A percentile compares a stretch with the other conserved stretches of the same genome.
phyloP scores from a whole-genome alignment of 2,329 filamentous ascomycete species.

The Berkeleyomyces rouxiae region DNA sequence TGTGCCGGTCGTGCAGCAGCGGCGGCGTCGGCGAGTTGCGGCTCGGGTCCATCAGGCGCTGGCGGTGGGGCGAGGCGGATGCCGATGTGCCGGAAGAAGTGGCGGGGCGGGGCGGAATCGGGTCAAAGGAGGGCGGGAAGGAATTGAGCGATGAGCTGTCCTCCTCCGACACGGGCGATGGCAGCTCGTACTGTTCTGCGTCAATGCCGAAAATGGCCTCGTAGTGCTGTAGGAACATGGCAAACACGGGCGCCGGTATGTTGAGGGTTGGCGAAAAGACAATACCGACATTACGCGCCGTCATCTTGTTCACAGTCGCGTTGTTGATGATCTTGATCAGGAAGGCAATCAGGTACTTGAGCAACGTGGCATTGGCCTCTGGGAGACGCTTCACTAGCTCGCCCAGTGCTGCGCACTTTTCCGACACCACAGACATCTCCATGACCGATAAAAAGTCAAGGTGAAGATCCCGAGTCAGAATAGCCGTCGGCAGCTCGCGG shows the following conservation, averaged over 20 bases:
- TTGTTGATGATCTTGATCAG: slow-evolving; percentile 87
- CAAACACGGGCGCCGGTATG: slow-evolving; percentile 87
- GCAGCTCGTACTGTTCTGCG: slow-evolving; percentile 46
- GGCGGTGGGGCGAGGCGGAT: slow-evolving; percentile 34
- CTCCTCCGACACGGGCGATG: slow-evolving; percentile 27
- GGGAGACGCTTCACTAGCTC: slow-evolving; percentile 68
- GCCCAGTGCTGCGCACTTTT: slow-evolving; percentile 63
- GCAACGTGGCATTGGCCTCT: slow-evolving; percentile 58
- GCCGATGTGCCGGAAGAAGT: slow-evolving; percentile 29
- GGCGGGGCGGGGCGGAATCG: slow-evolving; percentile 28
- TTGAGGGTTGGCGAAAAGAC: slow-evolving; percentile 96
- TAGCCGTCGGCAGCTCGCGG: slow-evolving; percentile 77
- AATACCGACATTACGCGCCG: slow-evolving; percentile 88
- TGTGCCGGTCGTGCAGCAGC: slow-evolving; percentile 21
- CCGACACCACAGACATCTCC: slow-evolving; percentile 55
- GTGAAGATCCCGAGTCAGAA: slow-evolving; percentile 80
- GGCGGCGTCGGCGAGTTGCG: slow-evolving; percentile 35
- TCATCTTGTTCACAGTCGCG: slow-evolving; percentile 90
- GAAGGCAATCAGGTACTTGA: slow-evolving; percentile 75
- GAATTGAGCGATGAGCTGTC: slow-evolving; percentile 17
- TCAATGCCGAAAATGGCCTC: slow-evolving; percentile 64
- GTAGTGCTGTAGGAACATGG: slow-evolving; percentile 83
- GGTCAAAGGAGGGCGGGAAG: slow-evolving; percentile 10
- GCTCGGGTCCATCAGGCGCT: slow-evolving; percentile 26
- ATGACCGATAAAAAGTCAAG: slow-evolving; percentile 73